A percentile compares a stretch with the other conserved stretches of the same genome.
Evolutionary conservation across 495 filamentous ascomycete genomes (phyloP).

Genomic region (Neurospora discreta): DNA sequence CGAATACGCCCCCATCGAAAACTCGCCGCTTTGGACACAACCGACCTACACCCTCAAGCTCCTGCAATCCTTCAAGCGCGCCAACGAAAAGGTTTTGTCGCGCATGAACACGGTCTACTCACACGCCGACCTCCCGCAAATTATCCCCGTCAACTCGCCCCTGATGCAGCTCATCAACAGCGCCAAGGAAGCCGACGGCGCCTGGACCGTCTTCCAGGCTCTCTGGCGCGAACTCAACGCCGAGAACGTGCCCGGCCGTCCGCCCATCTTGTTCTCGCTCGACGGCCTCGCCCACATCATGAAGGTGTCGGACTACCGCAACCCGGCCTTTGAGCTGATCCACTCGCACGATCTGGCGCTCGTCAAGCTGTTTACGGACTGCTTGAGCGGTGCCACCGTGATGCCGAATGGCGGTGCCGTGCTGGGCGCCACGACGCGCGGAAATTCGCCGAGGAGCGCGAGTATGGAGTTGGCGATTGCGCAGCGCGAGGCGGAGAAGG

Average conservation of each 20-base stretch:
- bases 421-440: conserved; percentile 57
- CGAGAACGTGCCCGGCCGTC: conserved; percentile 43
- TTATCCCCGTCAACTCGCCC: conserved; percentile 46
- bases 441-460: conserved; percentile 50
- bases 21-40: conserved; percentile 56
- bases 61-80: conserved; percentile 54
- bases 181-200: conserved; percentile 63
- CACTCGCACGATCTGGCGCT: conserved; percentile 81
- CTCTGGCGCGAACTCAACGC: conserved; percentile 66
- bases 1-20: conserved; percentile 60
- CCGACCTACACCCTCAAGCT: conserved; percentile 60
- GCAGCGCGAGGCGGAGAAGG: conserved; percentile 34
- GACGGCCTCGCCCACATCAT: conserved; percentile 77
- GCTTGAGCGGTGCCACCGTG: conserved; percentile 45
- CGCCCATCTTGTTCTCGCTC: conserved; percentile 66
- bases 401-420: conserved; percentile 73
- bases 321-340: conserved; percentile 53
- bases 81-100: conserved; percentile 59
- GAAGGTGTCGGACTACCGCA: conserved; percentile 59
- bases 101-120: conserved; percentile 44
- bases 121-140: conserved; percentile 48
- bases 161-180: conserved; percentile 57
- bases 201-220: conserved; percentile 73
- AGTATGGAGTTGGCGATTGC: conserved; percentile 55
- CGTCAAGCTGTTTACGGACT: conserved; percentile 60